phyloP scores from a whole-genome alignment of 2,329 filamentous ascomycete genomes.

The Apiospora phragmitis region DNA sequence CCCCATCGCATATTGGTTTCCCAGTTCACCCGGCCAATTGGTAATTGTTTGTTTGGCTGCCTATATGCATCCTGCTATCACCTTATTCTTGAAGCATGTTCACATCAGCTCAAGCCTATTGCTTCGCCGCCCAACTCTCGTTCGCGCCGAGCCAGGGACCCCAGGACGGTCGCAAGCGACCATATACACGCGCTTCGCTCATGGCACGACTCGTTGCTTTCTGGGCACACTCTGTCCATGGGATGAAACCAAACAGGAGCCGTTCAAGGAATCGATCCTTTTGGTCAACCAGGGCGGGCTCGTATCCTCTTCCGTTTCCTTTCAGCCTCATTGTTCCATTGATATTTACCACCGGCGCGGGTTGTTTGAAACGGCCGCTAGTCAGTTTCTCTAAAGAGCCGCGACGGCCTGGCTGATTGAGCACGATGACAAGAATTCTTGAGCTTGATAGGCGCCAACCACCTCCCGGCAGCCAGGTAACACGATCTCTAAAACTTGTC shows the following conservation, averaged over 20 bases:
- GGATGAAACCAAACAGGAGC: slow-evolving; percentile 3
- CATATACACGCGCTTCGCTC: background rate
- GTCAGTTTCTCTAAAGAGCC: background rate
- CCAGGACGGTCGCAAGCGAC: background rate
- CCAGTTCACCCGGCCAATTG: background rate
- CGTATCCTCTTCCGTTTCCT: background rate
- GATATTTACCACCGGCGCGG: background rate
- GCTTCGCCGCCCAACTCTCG: background rate
- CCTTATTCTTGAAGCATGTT: background rate
- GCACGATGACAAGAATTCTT: background rate
- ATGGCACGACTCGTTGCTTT: background rate
- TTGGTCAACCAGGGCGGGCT: background rate
- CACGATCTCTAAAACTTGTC: background rate
- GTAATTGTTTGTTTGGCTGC: background rate
- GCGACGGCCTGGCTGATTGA: background rate
- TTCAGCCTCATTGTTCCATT: slow-evolving; percentile 7
- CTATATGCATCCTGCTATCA: background rate
- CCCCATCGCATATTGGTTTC: background rate
- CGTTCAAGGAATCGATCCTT: slow-evolving; percentile 3
- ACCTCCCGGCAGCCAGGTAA: background rate
- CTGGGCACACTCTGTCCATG: background rate
- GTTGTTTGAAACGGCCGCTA: slow-evolving; percentile 5
- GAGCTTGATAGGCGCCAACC: background rate
- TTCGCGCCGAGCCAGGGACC: slow-evolving; percentile 5
- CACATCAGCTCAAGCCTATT: background rate